Percentiles rank a stretch among this genome's conserved stretches.
Evolutionary conservation across 78 protist species (phyloP).

Genomic region (Dictyostelium discoideum): dicty_2.7 NC_007088.5:3918501-3919000

Average conservation of each 20-base stretch:
- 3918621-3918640: neutral
- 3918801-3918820: conserved; percentile 42
- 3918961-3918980: conserved; percentile 57
- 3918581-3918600: neutral
- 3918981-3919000: conserved; percentile 54
- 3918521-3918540: conserved; percentile 36
- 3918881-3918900: conserved; percentile 23
- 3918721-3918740: conserved; percentile 9
- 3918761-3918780: conserved; percentile 1
- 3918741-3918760: conserved; percentile 20
- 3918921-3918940: conserved; percentile 73
- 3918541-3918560: conserved; percentile 56
- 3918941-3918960: conserved; percentile 58
- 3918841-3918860: conserved; percentile 33
- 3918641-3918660: neutral
- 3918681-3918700: conserved; percentile 2
- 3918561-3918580: conserved; percentile 2
- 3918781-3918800: conserved; percentile 37
- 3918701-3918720: conserved; percentile 42
- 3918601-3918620: conserved; percentile 52
- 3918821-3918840: conserved; percentile 38
- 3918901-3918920: conserved; percentile 36
- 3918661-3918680: neutral
- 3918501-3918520: conserved; percentile 21
- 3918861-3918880: conserved; percentile 27